Conservation (phyloP, 1,284 basidiomycete species). For the Tetrapyrgos nigripes region DNA sequence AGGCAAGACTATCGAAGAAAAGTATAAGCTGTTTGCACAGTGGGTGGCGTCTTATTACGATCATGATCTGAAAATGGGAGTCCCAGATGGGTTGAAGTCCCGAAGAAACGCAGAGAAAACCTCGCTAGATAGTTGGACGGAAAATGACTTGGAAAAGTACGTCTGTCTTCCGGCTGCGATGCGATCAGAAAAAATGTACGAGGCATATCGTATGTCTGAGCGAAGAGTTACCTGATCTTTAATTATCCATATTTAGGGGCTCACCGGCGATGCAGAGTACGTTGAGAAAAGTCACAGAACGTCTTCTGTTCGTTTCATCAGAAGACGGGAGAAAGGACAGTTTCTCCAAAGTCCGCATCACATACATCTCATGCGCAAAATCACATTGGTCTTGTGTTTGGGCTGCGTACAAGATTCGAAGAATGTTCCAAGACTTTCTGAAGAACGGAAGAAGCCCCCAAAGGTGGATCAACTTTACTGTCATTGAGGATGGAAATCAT, state of each 20-base stretch:
- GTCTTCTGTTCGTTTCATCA: neutral
- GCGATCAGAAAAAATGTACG: neutral
- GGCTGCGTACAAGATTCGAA: neutral
- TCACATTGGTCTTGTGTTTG: neutral
- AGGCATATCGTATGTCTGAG: neutral
- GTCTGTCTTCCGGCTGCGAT: neutral
- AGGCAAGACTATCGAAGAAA: conserved; percentile 8
- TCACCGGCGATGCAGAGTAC: neutral
- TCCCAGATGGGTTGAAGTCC: neutral
- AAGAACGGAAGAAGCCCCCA: neutral
- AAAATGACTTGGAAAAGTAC: neutral
- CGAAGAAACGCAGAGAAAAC: neutral
- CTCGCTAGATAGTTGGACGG: neutral
- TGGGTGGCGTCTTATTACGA: conserved; percentile 22
- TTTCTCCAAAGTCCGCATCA: neutral
- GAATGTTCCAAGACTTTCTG: neutral
- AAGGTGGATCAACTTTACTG: neutral
- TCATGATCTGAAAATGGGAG: neutral
- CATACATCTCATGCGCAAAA: neutral
- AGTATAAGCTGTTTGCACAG: conserved; percentile 5
- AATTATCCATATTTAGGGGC: neutral
- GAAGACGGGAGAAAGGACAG: neutral
- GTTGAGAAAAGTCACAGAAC: neutral
- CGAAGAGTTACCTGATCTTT: neutral
- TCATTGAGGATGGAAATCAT: neutral